Percentiles rank a stretch among this genome's conserved stretches.
These are phyloP conservation scores for Geosmithia morbida DNA, from an alignment of 2,329 filamentous ascomycete species.

Conservation along the genomic window DNA sequence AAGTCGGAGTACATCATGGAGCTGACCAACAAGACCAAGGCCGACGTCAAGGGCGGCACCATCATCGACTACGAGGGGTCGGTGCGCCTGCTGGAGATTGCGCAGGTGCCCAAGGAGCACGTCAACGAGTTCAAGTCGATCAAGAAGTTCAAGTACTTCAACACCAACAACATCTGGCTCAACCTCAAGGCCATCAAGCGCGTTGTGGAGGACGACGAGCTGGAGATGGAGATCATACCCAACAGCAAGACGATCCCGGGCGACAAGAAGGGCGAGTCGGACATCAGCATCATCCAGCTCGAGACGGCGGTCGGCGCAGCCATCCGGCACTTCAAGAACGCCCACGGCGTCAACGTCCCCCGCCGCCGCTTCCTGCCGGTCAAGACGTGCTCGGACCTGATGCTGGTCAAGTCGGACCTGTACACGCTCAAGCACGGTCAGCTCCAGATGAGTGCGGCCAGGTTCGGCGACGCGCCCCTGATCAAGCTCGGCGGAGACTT, in stretches of 20 bases:
- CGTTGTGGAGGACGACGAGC: constrained; percentile 94
- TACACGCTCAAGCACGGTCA: constrained; percentile 99
- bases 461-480: constrained; percentile 89
- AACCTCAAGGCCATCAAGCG: constrained; percentile 96
- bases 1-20: constrained; percentile 99
- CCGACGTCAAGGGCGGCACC: constrained; percentile 99
- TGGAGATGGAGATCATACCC: constrained; percentile 98
- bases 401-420: constrained; percentile 98
- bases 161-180: constrained; percentile 99
- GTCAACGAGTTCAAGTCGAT: constrained; percentile 99
- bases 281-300: constrained; percentile 93
- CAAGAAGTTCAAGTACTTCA: constrained; percentile 99
- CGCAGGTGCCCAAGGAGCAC: constrained; percentile 98
- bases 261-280: constrained; percentile 99
- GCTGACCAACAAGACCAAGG: constrained; percentile 99
- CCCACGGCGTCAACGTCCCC: constrained; percentile 97
- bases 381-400: constrained; percentile 98
- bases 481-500: constrained; percentile 99
- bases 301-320: constrained; percentile 97
- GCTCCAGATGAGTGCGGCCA: constrained; percentile 89
- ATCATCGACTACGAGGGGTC: constrained; percentile 99
- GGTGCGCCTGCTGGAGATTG: constrained; percentile 93
- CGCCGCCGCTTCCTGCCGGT: constrained; percentile 96
- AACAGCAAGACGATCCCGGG: constrained; percentile 98
- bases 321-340: constrained; percentile 97